A percentile compares a stretch with the other conserved stretches of the same genome.
Evolutionary conservation across 192 early-diverging fungal species (phyloP).

Genomic region (Mortierella antarctica): DNA sequence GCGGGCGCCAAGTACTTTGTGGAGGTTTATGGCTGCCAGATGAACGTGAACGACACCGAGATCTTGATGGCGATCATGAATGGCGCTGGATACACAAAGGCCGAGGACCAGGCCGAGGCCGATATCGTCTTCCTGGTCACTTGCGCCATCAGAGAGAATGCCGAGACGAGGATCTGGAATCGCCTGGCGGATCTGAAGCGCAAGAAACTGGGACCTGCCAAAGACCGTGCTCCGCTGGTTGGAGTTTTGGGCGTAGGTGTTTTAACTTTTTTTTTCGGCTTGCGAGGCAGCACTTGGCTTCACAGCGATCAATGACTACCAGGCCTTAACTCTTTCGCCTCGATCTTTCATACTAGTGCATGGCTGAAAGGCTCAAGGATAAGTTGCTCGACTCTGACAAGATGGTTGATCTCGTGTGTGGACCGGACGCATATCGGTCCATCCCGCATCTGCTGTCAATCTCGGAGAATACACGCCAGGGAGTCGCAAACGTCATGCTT

Average conservation of each 20-base stretch:
- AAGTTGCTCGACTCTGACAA: constrained; percentile 75
- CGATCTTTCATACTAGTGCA: constrained; percentile 59
- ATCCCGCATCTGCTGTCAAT: constrained; percentile 78
- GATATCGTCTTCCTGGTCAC: constrained; percentile 81
- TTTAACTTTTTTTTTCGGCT: neutral
- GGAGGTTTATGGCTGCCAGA: constrained; percentile 86
- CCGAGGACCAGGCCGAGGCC: constrained; percentile 63
- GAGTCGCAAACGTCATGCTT: constrained; percentile 84
- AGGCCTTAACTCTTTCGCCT: neutral
- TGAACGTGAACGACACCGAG: constrained; percentile 86
- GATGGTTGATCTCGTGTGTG: constrained; percentile 81
- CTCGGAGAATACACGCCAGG: constrained; percentile 67
- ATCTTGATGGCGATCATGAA: constrained; percentile 80
- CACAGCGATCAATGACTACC: neutral
- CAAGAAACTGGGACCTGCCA: constrained; percentile 63
- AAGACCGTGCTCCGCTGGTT: constrained; percentile 70
- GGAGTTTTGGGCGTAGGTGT: constrained; percentile 74
- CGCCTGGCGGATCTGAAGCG: constrained; percentile 68
- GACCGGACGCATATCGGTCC: constrained; percentile 81
- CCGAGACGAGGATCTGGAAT: constrained; percentile 79
- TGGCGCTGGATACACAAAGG: constrained; percentile 73
- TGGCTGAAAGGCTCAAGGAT: constrained; percentile 82
- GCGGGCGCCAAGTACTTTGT: constrained; percentile 75
- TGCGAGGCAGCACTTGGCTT: neutral
- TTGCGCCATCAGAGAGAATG: constrained; percentile 83